Evolutionary conservation across 768 basidiomycete genomes (phyloP).

Genomic region (Suillus bovinus): DNA sequence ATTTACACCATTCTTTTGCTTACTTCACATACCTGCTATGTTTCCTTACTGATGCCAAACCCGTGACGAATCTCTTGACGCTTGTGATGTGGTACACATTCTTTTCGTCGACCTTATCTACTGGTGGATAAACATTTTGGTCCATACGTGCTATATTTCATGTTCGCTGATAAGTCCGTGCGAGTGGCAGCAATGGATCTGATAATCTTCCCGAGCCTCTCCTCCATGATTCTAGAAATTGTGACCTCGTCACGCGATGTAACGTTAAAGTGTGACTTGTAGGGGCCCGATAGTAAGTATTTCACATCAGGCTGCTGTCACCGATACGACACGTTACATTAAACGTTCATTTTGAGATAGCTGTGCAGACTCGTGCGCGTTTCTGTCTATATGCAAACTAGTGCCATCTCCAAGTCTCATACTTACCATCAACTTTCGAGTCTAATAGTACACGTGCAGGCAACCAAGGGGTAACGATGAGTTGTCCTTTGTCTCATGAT

Average conservation of each 20-base stretch:
- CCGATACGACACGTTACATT: background rate
- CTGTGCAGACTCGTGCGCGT: background rate
- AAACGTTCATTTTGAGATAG: background rate
- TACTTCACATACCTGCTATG: slow-evolving; percentile 2
- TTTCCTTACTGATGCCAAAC: background rate
- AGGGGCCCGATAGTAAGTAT: no score
- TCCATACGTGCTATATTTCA: no score
- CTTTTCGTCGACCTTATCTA: background rate
- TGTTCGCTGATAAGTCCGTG: background rate
- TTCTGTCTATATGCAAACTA: background rate
- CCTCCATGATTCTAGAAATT: no score
- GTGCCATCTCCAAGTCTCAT: background rate
- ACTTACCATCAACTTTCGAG: background rate
- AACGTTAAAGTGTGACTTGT: no score
- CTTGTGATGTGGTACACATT: background rate
- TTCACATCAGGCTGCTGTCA: background rate
- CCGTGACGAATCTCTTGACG: background rate
- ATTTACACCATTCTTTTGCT: slow-evolving; percentile 2
- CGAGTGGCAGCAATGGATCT: background rate
- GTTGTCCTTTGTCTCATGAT: background rate
- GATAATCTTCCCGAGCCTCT: background rate
- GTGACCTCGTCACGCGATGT: no score
- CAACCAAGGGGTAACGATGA: background rate
- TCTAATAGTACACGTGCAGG: background rate
- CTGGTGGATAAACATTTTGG: no score